These are phyloP conservation scores for Macroventuria anomochaeta DNA, from an alignment of 2,329 filamentous ascomycete genomes.

Conservation along the genomic window DNA sequence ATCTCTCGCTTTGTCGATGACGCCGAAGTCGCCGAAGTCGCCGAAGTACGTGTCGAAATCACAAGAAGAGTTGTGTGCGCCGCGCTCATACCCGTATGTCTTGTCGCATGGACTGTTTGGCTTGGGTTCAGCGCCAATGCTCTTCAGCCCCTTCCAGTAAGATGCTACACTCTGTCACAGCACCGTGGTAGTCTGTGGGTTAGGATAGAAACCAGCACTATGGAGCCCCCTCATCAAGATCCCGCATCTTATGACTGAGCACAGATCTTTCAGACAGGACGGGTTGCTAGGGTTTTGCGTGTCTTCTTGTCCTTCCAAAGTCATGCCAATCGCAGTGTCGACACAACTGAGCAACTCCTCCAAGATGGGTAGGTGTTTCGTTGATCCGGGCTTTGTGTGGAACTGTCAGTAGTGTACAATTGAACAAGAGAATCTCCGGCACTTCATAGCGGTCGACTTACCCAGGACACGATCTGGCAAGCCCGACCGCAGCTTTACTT, in stretches of 20 bases:
- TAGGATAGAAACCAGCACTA: not conserved
- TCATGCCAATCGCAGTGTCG: not conserved
- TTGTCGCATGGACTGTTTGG: not conserved
- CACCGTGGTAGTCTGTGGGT: not conserved
- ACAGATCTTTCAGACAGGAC: too few relatives aligned
- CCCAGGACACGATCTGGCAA: not conserved
- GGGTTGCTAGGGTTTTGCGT: too few relatives aligned
- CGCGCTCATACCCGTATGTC: too few relatives aligned
- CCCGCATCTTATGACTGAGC: not conserved
- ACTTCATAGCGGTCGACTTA: not conserved
- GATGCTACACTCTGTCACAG: not conserved
- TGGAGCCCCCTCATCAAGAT: not conserved
- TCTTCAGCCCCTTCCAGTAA: constrained; percentile 1
- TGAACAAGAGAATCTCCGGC: too few relatives aligned
- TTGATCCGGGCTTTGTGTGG: not conserved
- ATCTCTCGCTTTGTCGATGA: too few relatives aligned
- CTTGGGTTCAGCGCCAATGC: not conserved
- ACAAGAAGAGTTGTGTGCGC: not conserved
- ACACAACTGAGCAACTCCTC: not conserved
- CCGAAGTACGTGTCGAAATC: not conserved
- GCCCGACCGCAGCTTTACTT: too few relatives aligned
- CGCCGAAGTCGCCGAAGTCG: too few relatives aligned
- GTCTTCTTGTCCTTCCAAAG: not conserved
- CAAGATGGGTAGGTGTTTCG: not conserved
- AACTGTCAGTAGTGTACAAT: too few relatives aligned